phyloP scores from a whole-genome alignment of 2,329 filamentous ascomycete species.

The Stemphylium vesicarium region DNA sequence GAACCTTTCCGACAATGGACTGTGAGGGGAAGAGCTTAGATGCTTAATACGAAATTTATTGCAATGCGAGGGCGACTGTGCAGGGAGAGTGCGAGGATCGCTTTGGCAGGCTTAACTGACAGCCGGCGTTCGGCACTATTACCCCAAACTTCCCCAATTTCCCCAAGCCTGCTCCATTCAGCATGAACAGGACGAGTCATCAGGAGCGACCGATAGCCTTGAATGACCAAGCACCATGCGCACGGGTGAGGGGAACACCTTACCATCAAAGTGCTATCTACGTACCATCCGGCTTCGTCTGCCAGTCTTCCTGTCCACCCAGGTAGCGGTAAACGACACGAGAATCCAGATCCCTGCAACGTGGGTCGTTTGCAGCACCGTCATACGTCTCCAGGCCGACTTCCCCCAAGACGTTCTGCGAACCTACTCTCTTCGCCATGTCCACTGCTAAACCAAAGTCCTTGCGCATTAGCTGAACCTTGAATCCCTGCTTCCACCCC shows the following conservation, averaged over 20 bases:
- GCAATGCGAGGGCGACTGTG: neutral
- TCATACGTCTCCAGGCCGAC: constrained; percentile 60
- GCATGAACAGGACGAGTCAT: neutral
- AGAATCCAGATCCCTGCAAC: constrained; percentile 62
- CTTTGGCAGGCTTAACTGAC: neutral
- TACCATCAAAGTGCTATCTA: constrained; percentile 7
- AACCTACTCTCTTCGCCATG: constrained; percentile 60
- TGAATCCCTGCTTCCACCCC: constrained; percentile 62
- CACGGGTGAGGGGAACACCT: no score
- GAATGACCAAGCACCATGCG: neutral
- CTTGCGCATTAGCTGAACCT: constrained; percentile 66
- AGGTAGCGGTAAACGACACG: constrained; percentile 64
- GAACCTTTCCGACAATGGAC: no score
- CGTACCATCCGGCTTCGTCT: constrained; percentile 18
- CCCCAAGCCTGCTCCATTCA: constrained; percentile 5
- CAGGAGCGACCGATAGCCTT: neutral
- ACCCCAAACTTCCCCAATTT: constrained; percentile 36
- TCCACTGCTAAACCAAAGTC: constrained; percentile 63
- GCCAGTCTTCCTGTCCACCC: constrained; percentile 61
- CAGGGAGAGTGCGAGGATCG: neutral
- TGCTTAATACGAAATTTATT: neutral
- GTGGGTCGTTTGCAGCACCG: constrained; percentile 57
- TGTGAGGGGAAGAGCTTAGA: no score
- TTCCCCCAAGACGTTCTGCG: constrained; percentile 58
- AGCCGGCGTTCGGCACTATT: constrained; percentile 26